A percentile compares a stretch with the other conserved stretches of the same genome.
Conservation (phyloP, 73 alveolate species). For the Paramecium primaurelia region DNA sequence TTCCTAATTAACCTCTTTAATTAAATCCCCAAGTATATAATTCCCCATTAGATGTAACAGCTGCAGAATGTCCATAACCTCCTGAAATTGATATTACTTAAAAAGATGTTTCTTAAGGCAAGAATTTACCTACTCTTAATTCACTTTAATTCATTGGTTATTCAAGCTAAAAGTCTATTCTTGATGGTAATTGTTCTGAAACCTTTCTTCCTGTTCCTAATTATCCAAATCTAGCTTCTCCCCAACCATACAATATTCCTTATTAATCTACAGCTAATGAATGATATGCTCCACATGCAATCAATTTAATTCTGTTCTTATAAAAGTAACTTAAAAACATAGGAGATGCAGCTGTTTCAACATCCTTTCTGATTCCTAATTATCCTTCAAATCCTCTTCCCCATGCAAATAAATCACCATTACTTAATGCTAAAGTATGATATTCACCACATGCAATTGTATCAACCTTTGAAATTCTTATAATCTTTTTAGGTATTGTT, state of each 20-base stretch:
- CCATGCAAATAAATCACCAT: constrained; percentile 96
- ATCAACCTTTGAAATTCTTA: constrained; percentile 82
- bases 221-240: constrained; percentile 97
- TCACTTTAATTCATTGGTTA: background rate
- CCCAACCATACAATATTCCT: constrained; percentile 96
- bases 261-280: constrained; percentile 93
- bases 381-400: constrained; percentile 99
- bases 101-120: background rate
- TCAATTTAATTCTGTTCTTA: constrained; percentile 84
- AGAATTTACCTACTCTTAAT: constrained; percentile 40
- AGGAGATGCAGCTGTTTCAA: constrained; percentile 94
- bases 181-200: constrained; percentile 78
- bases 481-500: constrained; percentile 80
- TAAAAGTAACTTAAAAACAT: constrained; percentile 88
- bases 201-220: constrained; percentile 92
- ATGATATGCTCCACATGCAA: constrained; percentile 95
- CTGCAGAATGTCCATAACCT: constrained; percentile 97
- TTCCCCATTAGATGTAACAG: constrained; percentile 88
- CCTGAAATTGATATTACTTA: constrained; percentile 84
- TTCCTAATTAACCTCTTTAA: constrained; percentile 95
- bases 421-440: constrained; percentile 95
- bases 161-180: background rate
- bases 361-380: constrained; percentile 91
- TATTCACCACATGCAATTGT: constrained; percentile 97
- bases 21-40: constrained; percentile 95